Evolutionary conservation across 202 grass and related monocot species (phyloP).

Genomic region (Elaeis oleifera): DNA sequence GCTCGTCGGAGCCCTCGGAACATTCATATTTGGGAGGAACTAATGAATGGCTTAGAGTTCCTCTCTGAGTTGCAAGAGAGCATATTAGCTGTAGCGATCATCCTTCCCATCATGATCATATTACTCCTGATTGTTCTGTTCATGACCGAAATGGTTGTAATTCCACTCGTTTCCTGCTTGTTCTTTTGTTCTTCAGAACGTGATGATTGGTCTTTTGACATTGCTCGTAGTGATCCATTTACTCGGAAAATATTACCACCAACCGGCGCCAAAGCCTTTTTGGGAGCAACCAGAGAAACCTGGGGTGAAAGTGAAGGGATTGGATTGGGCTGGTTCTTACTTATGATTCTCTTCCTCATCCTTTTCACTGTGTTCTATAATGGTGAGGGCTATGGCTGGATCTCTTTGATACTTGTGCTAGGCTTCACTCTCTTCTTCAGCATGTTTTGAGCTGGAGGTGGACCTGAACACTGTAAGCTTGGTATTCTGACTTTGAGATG

Average conservation of each 20-base stretch:
- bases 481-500: no score
- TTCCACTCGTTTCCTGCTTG: constrained; percentile 39
- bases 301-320: not conserved
- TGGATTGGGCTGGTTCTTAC: constrained; percentile 51
- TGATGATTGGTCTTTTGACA: constrained; percentile 30
- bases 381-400: constrained; percentile 47
- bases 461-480: not conserved
- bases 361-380: constrained; percentile 47
- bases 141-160: constrained; percentile 42
- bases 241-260: constrained; percentile 43
- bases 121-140: constrained; percentile 20
- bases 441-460: constrained; percentile 33
- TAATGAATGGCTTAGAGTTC: constrained; percentile 42
- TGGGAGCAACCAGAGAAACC: not conserved
- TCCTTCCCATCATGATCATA: not conserved
- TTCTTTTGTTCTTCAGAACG: constrained; percentile 49
- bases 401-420: constrained; percentile 39
- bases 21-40: constrained; percentile 52
- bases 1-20: constrained; percentile 43
- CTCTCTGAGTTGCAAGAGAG: constrained; percentile 29
- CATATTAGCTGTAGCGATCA: constrained; percentile 15
- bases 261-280: constrained; percentile 1
- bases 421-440: constrained; percentile 50
- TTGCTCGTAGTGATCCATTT: constrained; percentile 40
- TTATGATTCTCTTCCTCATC: constrained; percentile 51